Base-by-base conservation (phyloP, 371 early-diverging fungal species). In the Saksenaea vasiformis region DNA sequence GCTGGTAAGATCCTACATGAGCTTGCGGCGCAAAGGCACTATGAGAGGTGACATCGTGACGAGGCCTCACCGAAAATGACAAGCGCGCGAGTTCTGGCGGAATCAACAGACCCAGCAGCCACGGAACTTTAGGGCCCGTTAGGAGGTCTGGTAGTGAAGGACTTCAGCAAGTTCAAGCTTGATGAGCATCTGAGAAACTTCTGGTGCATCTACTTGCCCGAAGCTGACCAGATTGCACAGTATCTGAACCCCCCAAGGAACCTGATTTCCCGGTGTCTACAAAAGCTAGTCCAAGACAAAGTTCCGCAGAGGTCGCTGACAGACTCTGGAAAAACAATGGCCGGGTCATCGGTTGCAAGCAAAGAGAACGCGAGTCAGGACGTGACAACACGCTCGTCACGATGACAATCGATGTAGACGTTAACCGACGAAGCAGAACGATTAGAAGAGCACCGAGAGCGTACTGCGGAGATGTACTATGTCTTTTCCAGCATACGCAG, bases 1-100 rank as follows among this genome's bases (percentile, higher is more conserved):
- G 59, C 59, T 14, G 59, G 59, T 59, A 59, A 39, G 35, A 10
- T 39, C 0, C 3, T 22, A 28, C 37, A 59, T 26, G 38, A 38
- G 15, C 38, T 38, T 38, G 38, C 38, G 9, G 38, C 38, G 9
- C 15, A 11, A 38, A 38, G 38, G 38, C 15, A 38, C 38, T 15
- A 38, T 38, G 38, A 38, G 15, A 9, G 1, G 15, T 9, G 9
- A 38, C 9, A 15, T 15, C 15, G 38, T 38, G 38, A 38, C 38
- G 1, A 38, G 9, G 15, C 9, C 9, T 38, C 38, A 38, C 11
- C 15, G 38, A 38, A 38, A 15, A 15, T 15, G 38, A 15, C 9
- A 15, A 1, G 11, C 15, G 38, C 38, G 9, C 38, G 38, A 15
- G 38, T 38, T 38, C 1, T 38, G 38, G 15, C 38, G 15, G 38